A percentile compares a stretch with the other conserved stretches of the same genome.
Evolutionary conservation across 2,329 filamentous ascomycete species (phyloP).

Genomic region (Trichoderma cornu-damae): DNA sequence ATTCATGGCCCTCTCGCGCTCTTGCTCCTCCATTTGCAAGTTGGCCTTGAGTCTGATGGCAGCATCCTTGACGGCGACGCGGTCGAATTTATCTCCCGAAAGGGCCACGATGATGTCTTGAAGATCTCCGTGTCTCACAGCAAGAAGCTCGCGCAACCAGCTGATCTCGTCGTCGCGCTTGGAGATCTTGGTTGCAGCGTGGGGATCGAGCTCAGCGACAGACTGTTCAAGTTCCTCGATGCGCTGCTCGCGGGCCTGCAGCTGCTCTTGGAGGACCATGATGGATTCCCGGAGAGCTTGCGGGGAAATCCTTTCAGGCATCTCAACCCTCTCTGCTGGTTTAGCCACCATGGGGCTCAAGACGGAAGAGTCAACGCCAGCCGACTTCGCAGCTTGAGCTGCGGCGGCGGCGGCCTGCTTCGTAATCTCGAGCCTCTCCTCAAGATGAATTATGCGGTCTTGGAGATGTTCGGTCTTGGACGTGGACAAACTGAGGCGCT

Average conservation of each 20-base stretch:
- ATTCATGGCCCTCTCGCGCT: constrained; percentile 78
- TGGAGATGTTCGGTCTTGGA: constrained; percentile 82
- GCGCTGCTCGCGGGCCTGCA: constrained; percentile 85
- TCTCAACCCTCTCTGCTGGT: constrained; percentile 39
- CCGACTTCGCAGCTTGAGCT: constrained; percentile 64
- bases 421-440: constrained; percentile 86
- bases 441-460: constrained; percentile 76
- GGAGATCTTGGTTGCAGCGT: constrained; percentile 75
- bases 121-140: constrained; percentile 83
- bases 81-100: constrained; percentile 68
- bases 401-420: constrained; percentile 83
- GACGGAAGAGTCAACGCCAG: constrained; percentile 38
- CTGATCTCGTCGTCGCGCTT: constrained; percentile 91
- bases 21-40: constrained; percentile 95
- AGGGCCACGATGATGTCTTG: constrained; percentile 84
- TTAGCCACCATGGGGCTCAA: constrained; percentile 23
- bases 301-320: constrained; percentile 83
- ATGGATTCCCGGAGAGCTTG: constrained; percentile 95
- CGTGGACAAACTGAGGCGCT: constrained; percentile 74
- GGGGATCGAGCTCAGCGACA: constrained; percentile 63
- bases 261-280: constrained; percentile 90
- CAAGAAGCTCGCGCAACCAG: constrained; percentile 90
- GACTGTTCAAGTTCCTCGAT: constrained; percentile 82
- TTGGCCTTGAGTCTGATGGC: constrained; percentile 91
- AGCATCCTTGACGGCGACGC: constrained; percentile 76